A percentile compares a stretch with the other conserved stretches of the same genome.
Conservation (phyloP, 441 rosid genomes). For the Erysimum cheiri region DNA sequence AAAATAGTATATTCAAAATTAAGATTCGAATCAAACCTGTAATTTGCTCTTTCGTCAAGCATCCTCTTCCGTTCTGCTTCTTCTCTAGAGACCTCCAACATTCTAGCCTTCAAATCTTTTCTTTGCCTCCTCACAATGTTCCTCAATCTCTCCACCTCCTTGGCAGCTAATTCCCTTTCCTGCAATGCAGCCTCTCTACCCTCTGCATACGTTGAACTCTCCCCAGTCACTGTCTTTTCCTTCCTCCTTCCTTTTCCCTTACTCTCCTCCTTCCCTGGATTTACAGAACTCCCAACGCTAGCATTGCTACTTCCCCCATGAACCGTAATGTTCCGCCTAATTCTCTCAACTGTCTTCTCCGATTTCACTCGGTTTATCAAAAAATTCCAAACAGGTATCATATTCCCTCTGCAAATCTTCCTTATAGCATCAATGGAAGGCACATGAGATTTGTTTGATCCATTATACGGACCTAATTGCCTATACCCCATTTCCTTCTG, state of each 20-base stretch:
- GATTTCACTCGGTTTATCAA: conserved; percentile 77
- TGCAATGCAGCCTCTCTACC: conserved; percentile 70
- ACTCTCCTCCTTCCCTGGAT: conserved; percentile 58
- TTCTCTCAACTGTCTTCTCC: conserved; percentile 82
- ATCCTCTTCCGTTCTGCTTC: conserved; percentile 92
- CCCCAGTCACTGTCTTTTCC: conserved; percentile 56
- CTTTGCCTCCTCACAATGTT: conserved; percentile 75
- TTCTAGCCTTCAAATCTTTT: conserved; percentile 81
- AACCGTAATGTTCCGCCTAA: conserved; percentile 75
- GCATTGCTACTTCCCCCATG: conserved; percentile 62
- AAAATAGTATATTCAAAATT: not conserved
- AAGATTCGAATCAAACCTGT: conserved; percentile 57
- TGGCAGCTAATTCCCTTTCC: conserved; percentile 76
- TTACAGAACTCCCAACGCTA: conserved; percentile 46
- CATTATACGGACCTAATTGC: conserved; percentile 73
- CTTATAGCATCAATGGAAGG: conserved; percentile 75
- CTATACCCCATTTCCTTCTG: conserved; percentile 90
- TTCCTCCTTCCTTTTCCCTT: conserved; percentile 64
- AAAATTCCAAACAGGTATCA: conserved; percentile 80
- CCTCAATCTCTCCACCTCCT: conserved; percentile 88
- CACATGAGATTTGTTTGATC: conserved; percentile 61
- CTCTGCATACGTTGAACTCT: conserved; percentile 52
- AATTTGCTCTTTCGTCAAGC: conserved; percentile 89
- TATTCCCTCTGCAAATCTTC: conserved; percentile 83
- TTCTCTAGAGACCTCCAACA: conserved; percentile 92